Conservation (phyloP, 805 yeast genomes). For the Yamadazyma scolyti region DNA sequence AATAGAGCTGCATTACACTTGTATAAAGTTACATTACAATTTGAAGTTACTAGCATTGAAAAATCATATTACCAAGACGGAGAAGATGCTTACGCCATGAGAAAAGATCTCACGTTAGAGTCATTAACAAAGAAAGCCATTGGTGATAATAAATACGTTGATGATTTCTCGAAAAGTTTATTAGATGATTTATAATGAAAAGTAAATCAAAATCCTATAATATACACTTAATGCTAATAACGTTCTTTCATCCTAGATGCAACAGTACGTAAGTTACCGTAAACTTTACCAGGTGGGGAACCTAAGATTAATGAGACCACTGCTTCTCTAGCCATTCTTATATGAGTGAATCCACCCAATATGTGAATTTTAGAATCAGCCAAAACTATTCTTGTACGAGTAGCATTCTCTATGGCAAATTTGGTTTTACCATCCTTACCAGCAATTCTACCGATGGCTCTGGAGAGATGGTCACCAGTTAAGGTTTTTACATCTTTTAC, state of each 20-base stretch:
- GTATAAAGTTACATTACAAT: slow-evolving; percentile 78
- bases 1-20: slow-evolving; percentile 92
- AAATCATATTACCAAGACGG: slow-evolving; percentile 93
- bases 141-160: slow-evolving; percentile 46
- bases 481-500: slow-evolving; percentile 94
- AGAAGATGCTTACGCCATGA: slow-evolving; percentile 97
- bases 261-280: slow-evolving; percentile 93
- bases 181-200: slow-evolving; percentile 17
- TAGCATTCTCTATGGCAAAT: slow-evolving; percentile 97
- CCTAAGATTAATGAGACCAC: slow-evolving; percentile 94
- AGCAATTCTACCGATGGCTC: slow-evolving; percentile 99
- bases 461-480: slow-evolving; percentile 91
- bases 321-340: slow-evolving; percentile 97
- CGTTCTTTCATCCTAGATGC: slow-evolving; percentile 97
- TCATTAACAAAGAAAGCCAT: slow-evolving; percentile 58
- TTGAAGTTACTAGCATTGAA: slow-evolving; percentile 79
- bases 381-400: slow-evolving; percentile 94
- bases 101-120: slow-evolving; percentile 57
- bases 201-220: slow-evolving; percentile 6
- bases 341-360: slow-evolving; percentile 94
- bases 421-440: slow-evolving; percentile 99
- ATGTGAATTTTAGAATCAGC: slow-evolving; percentile 97
- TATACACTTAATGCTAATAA: slow-evolving; percentile 41
- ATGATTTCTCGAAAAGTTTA: slow-evolving; percentile 47
- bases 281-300: slow-evolving; percentile 97